These are phyloP conservation scores for Tulasnella sp. DNA, from an alignment of 768 basidiomycete species.

Conservation along the genomic window DNA sequence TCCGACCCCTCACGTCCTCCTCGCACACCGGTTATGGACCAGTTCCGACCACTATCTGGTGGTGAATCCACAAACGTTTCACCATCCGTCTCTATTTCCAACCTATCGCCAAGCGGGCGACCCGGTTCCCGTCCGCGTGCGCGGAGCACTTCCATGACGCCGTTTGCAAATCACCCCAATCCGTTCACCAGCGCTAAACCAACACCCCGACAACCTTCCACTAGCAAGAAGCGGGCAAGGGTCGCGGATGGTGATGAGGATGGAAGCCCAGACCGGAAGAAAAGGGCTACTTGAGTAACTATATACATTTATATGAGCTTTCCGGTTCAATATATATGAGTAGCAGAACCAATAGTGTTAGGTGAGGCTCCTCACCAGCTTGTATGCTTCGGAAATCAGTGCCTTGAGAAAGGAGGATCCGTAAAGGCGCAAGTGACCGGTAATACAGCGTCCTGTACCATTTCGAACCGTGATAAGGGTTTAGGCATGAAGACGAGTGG, in stretches of 20 bases:
- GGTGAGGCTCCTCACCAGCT: no score
- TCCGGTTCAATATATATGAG: no score
- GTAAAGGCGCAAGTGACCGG: no score
- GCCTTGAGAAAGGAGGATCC: no score
- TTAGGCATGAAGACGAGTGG: no score
- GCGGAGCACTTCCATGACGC: background rate
- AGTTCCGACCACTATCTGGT: background rate
- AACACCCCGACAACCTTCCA: background rate
- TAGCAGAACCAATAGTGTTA: no score
- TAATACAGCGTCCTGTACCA: no score
- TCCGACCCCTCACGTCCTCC: background rate
- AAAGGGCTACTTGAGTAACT: background rate
- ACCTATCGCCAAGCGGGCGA: background rate
- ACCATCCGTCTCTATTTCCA: background rate
- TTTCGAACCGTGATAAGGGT: no score
- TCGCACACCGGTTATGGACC: background rate
- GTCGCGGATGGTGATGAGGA: background rate
- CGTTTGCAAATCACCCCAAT: background rate
- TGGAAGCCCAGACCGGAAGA: slow-evolving; percentile 13
- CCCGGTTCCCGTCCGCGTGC: background rate
- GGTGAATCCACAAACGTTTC: background rate
- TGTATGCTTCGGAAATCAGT: no score
- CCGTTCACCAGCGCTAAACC: slow-evolving; percentile 6
- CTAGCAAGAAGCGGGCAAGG: background rate
- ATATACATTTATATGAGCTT: background rate